Conservation (phyloP, 2,329 filamentous ascomycete species). For the Xylogone sp. region DNA sequence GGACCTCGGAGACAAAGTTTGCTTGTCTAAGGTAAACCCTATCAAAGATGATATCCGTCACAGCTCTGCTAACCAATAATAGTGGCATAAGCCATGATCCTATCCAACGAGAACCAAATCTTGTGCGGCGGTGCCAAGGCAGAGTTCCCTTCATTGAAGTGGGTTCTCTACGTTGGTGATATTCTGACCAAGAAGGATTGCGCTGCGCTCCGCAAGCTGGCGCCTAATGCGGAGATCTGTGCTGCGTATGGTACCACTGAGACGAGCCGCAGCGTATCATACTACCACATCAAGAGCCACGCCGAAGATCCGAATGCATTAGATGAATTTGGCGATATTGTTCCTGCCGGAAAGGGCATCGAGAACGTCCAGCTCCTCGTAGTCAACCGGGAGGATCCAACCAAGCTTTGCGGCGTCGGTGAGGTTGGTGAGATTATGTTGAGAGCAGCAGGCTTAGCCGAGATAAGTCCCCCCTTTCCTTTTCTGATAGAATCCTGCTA, state of each 20-base stretch:
- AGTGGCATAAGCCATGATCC: conserved; percentile 75
- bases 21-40: too few species aligned
- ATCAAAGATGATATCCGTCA: too few species aligned
- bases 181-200: conserved; percentile 84
- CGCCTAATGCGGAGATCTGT: conserved; percentile 69
- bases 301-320: conserved; percentile 60
- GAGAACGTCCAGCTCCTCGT: conserved; percentile 84
- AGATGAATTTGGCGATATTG: conserved; percentile 66
- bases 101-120: conserved; percentile 74
- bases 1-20: conserved; percentile 70
- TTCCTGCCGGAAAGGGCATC: conserved; percentile 85
- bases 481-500: too few species aligned
- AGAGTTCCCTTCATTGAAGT: conserved; percentile 70
- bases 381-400: conserved; percentile 64
- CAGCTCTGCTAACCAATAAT: too few species aligned
- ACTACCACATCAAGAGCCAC: conserved; percentile 70
- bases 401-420: conserved; percentile 70
- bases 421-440: conserved; percentile 84
- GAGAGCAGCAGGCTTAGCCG: conserved; percentile 79
- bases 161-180: conserved; percentile 90
- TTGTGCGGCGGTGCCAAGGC: conserved; percentile 79
- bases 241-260: conserved; percentile 92
- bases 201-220: conserved; percentile 69
- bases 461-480: too few species aligned
- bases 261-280: conserved; percentile 76